Conservation (phyloP, 306 rosid species). For the Cercis canadensis region DNA sequence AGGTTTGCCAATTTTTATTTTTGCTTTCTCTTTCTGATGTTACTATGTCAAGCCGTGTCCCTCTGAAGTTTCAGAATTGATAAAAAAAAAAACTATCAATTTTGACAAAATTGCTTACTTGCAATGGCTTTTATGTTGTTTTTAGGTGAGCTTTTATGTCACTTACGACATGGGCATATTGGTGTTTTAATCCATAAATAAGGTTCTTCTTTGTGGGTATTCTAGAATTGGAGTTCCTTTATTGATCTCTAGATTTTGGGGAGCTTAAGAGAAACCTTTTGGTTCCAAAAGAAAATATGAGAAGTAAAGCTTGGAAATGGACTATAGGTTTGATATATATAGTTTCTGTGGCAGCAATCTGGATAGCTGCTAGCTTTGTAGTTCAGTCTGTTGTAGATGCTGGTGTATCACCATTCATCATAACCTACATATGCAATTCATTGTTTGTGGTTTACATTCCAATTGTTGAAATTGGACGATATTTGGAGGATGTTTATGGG, state of each 20-base stretch:
- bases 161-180: constrained; percentile 37
- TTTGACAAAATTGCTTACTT: too few species aligned
- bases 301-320: constrained; percentile 78
- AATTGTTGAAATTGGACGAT: constrained; percentile 75
- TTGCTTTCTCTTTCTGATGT: too few species aligned
- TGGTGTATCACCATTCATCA: constrained; percentile 89
- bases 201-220: constrained; percentile 25
- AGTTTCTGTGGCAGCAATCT: constrained; percentile 81
- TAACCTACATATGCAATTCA: constrained; percentile 94
- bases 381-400: constrained; percentile 96
- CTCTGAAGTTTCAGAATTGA: too few species aligned
- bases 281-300: constrained; percentile 44
- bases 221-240: constrained; percentile 35
- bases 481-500: constrained; percentile 68
- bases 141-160: constrained; percentile 39
- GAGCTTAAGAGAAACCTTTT: constrained; percentile 28
- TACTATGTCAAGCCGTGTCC: too few species aligned
- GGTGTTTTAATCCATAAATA: constrained; percentile 8
- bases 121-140: background rate
- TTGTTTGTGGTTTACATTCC: constrained; percentile 89
- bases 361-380: constrained; percentile 99
- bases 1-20: too few species aligned
- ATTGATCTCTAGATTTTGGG: constrained; percentile 26
- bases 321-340: constrained; percentile 75
- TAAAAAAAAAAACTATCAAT: too few species aligned